These are phyloP conservation scores for Nepenthes mirabilis DNA, from an alignment of 148 eudicot species.

Conservation along the genomic window DNA sequence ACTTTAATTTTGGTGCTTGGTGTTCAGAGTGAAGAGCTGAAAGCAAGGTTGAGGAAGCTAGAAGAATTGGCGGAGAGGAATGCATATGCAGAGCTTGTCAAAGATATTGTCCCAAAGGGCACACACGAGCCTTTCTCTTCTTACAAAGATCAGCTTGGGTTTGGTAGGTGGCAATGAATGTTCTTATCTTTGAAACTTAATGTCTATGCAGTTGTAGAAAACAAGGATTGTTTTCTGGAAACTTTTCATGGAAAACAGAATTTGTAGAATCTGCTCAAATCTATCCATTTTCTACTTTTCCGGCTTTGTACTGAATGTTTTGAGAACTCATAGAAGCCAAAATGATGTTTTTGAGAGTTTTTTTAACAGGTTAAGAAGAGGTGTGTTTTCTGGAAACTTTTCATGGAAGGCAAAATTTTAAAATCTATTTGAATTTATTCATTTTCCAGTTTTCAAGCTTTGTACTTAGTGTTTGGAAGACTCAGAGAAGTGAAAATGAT, in stretches of 20 bases:
- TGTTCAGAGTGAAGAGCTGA: slow-evolving; percentile 68
- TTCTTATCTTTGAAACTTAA: not conserved
- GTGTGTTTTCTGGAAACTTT: too few species aligned
- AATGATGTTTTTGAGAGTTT: too few species aligned
- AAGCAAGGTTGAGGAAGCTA: slow-evolving; percentile 65
- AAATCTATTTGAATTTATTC: too few species aligned
- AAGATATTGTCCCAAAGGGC: slow-evolving; percentile 68
- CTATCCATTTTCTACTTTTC: too few species aligned
- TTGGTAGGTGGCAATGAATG: slow-evolving; percentile 34
- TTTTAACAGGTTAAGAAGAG: too few species aligned
- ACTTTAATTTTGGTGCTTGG: slow-evolving; percentile 1
- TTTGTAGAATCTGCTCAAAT: too few species aligned
- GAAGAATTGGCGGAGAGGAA: slow-evolving; percentile 77
- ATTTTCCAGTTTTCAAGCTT: too few species aligned
- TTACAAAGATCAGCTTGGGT: slow-evolving; percentile 93
- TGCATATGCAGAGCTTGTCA: slow-evolving; percentile 78
- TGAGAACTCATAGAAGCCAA: too few species aligned
- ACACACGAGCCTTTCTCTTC: slow-evolving; percentile 80
- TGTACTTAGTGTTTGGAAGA: too few species aligned
- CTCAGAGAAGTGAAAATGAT: too few species aligned
- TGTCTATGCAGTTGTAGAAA: not conserved
- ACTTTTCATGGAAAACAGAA: not conserved
- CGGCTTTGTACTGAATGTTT: too few species aligned
- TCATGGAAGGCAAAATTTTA: too few species aligned
- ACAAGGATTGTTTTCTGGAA: not conserved